Conservation (phyloP, 202 grass and related monocot species). For the Alloteropsis angusta region DNA sequence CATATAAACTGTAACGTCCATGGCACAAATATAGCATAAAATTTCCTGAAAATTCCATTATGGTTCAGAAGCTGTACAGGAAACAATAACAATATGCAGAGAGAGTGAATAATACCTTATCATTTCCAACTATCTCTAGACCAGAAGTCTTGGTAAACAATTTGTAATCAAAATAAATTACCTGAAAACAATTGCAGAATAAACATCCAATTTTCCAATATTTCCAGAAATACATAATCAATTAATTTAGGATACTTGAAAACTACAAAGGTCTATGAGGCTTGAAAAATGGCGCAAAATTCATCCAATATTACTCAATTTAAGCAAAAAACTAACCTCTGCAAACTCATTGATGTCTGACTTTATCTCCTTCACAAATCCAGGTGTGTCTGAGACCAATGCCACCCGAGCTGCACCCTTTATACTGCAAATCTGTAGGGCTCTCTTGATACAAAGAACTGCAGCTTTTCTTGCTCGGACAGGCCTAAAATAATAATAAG, state of each 20-base stretch:
- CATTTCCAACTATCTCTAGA: slow-evolving; percentile 7
- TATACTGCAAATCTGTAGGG: slow-evolving; percentile 36
- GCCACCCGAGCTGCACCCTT: slow-evolving; percentile 40
- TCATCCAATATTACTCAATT: not conserved
- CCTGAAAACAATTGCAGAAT: slow-evolving; percentile 41
- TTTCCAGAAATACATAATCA: not conserved
- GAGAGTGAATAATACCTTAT: slow-evolving; percentile 28
- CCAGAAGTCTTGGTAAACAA: slow-evolving; percentile 37
- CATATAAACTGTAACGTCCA: not conserved
- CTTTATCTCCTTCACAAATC: slow-evolving; percentile 66
- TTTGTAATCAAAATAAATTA: slow-evolving; percentile 84
- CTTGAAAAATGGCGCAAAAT: not conserved
- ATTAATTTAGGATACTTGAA: not conserved
- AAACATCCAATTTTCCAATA: not conserved
- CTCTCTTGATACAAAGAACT: slow-evolving; percentile 69
- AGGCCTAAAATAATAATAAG: slow-evolving; percentile 44
- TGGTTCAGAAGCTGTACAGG: not conserved
- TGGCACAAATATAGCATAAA: not conserved
- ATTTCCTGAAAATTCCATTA: not conserved
- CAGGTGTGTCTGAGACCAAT: slow-evolving; percentile 76
- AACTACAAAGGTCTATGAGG: not conserved
- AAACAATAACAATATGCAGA: not conserved
- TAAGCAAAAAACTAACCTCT: slow-evolving; percentile 48
- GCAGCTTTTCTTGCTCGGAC: slow-evolving; percentile 69
- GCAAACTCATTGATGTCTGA: slow-evolving; percentile 67